phyloP scores from a whole-genome alignment of 257 asterid genomes.

The Coffea canephora region DNA sequence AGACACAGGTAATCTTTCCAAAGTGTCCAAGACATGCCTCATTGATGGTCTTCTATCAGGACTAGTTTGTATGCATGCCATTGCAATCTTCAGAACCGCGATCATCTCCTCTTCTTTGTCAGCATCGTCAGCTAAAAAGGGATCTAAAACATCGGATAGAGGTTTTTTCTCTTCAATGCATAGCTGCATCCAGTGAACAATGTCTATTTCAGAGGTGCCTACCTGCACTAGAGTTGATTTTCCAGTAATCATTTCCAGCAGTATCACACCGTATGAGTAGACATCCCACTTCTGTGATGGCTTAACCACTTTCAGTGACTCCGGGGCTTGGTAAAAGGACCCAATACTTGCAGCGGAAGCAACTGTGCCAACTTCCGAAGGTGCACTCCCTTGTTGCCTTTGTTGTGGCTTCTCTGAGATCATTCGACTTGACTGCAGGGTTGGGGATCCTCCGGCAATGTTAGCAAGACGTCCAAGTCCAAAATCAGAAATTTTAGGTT shows the following conservation, averaged over 20 bases:
- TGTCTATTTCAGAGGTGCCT: constrained; percentile 58
- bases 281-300: constrained; percentile 97
- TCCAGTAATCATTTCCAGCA: constrained; percentile 85
- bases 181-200: constrained; percentile 78
- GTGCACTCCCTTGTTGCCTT: constrained; percentile 38
- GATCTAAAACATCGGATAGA: constrained; percentile 71
- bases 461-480: constrained; percentile 91
- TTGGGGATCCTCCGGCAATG: constrained; percentile 76
- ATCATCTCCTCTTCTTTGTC: constrained; percentile 87
- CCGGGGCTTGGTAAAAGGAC: constrained; percentile 80
- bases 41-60: constrained; percentile 82
- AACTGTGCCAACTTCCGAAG: constrained; percentile 48
- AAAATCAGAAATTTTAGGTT: constrained; percentile 78
- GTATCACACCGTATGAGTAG: constrained; percentile 72
- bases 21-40: constrained; percentile 64
- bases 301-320: constrained; percentile 65
- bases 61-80: constrained; percentile 72
- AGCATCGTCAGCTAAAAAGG: constrained; percentile 49
- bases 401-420: constrained; percentile 48
- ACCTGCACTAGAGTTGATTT: constrained; percentile 57
- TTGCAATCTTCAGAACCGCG: constrained; percentile 67
- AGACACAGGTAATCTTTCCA: constrained; percentile 53
- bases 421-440: constrained; percentile 53
- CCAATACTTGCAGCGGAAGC: constrained; percentile 49
- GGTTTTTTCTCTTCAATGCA: constrained; percentile 92